Evolutionary conservation across 345 rosid species (phyloP).

Genomic region (Lenwebbia sp.): DNA sequence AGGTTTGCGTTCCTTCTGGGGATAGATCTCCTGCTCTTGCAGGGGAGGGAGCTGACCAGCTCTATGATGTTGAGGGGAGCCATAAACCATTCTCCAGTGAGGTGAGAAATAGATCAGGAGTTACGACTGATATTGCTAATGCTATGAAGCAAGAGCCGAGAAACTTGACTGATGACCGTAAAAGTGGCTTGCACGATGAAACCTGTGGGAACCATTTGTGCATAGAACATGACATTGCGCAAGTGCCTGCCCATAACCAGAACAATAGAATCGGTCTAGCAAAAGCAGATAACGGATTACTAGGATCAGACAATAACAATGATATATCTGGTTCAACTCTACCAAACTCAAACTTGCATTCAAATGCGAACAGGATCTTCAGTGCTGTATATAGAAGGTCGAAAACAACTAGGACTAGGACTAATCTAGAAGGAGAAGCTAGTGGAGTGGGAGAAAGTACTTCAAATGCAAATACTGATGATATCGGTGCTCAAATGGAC

Average conservation of each 20-base stretch:
- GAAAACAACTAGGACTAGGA: conserved; percentile 42
- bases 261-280: conserved; percentile 15
- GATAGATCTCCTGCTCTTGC: conserved; percentile 8
- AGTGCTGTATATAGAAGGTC: conserved; percentile 73
- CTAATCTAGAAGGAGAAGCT: conserved; percentile 15
- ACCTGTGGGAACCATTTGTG: conserved; percentile 15
- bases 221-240: conserved; percentile 6
- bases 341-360: conserved; percentile 16
- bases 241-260: background rate
- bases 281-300: conserved; percentile 13
- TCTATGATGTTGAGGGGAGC: background rate
- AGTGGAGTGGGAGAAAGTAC: conserved; percentile 26
- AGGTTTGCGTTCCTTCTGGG: conserved; percentile 13
- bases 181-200: conserved; percentile 19
- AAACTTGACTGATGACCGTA: conserved; percentile 13
- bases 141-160: conserved; percentile 17
- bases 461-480: conserved; percentile 26
- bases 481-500: conserved; percentile 17
- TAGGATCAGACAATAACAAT: conserved; percentile 9
- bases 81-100: conserved; percentile 7
- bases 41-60: conserved; percentile 5
- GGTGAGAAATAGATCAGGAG: conserved; percentile 27
- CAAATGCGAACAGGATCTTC: conserved; percentile 54
- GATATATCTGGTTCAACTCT: conserved; percentile 7
- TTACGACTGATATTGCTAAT: conserved; percentile 21